These are phyloP conservation scores for Yamadazyma akitaensis DNA, from an alignment of 805 yeast species.

Conservation along the genomic window DNA sequence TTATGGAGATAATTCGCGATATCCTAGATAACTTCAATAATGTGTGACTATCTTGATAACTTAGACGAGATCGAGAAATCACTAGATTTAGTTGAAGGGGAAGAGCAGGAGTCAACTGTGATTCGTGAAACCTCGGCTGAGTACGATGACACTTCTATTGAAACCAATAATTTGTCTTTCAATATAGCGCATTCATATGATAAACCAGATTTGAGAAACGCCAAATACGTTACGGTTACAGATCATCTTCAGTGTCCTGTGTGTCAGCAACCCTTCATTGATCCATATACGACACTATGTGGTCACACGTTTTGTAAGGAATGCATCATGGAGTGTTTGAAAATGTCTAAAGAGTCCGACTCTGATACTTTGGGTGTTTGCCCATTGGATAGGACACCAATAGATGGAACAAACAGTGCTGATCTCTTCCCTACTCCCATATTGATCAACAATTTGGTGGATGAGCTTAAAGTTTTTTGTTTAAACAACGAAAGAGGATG, in stretches of 20 bases:
- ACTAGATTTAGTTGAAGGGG: not conserved
- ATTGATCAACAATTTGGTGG: conserved; percentile 55
- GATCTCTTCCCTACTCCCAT: conserved; percentile 51
- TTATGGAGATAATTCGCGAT: not conserved
- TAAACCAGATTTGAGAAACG: conserved; percentile 29
- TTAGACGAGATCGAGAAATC: conserved; percentile 4
- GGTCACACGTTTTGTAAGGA: conserved; percentile 65
- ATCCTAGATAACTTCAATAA: not conserved
- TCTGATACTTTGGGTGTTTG: conserved; percentile 30
- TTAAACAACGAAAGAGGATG: conserved; percentile 54
- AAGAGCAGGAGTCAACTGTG: not conserved
- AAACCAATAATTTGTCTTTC: conserved; percentile 1
- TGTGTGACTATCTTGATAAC: conserved; percentile 6
- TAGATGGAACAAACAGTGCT: conserved; percentile 30
- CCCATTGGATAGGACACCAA: conserved; percentile 58
- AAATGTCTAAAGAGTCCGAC: conserved; percentile 26
- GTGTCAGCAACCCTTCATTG: conserved; percentile 62
- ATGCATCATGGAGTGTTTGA: conserved; percentile 49
- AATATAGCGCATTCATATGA: conserved; percentile 7
- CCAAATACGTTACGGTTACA: conserved; percentile 27
- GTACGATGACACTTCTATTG: not conserved
- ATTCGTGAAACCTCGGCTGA: not conserved
- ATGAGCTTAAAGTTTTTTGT: conserved; percentile 58
- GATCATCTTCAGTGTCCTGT: conserved; percentile 52
- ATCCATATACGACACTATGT: conserved; percentile 61